Conservation (phyloP, 306 rosid species). For the Mimosa bimucronata region DNA sequence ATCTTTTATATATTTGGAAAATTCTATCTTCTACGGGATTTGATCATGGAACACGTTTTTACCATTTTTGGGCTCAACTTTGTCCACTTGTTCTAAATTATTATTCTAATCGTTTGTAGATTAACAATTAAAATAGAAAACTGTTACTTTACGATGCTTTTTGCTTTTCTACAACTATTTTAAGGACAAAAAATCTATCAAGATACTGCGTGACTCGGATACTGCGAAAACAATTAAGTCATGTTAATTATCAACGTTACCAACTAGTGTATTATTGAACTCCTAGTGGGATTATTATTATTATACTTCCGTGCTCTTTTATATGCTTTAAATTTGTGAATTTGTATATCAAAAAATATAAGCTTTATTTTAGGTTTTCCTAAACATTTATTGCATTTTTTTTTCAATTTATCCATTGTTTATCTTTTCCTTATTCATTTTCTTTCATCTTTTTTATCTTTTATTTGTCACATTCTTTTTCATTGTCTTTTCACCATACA, state of each 20-base stretch:
- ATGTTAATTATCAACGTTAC: background rate
- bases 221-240: background rate
- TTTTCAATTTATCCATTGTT: no score
- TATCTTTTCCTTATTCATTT: no score
- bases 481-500: no score
- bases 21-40: background rate
- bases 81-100: background rate
- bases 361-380: no score
- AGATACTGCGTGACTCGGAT: background rate
- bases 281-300: no score
- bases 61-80: background rate
- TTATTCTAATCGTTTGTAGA: background rate
- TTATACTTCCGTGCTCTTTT: no score
- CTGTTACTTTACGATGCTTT: background rate
- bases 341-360: no score
- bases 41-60: background rate
- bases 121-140: background rate
- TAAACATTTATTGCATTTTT: no score
- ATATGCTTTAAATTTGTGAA: no score
- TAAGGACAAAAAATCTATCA: background rate
- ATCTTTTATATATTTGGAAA: background rate
- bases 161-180: background rate
- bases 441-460: no score
- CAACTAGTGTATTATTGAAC: no score
- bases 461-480: no score